These are phyloP conservation scores for Brettanomyces naardenensis DNA, from an alignment of 805 yeast species.

Conservation along the genomic window DNA sequence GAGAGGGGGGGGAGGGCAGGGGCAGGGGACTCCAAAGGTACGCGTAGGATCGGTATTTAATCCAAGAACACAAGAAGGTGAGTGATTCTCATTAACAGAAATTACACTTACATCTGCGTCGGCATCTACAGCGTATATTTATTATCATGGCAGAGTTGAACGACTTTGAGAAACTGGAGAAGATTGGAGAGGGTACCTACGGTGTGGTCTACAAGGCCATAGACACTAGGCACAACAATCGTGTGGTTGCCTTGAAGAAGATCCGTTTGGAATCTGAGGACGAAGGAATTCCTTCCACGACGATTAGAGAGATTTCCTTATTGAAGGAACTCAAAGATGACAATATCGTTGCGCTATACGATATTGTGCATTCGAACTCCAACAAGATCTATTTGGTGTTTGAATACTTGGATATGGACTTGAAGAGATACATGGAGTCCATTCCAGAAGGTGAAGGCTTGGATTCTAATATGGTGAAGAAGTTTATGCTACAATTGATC, in stretches of 20 bases:
- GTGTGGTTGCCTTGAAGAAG: slow-evolving; percentile 93
- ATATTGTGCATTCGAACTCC: slow-evolving; percentile 90
- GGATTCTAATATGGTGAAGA: slow-evolving; percentile 84
- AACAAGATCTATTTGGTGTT: slow-evolving; percentile 89
- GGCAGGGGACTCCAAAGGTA: too few relatives aligned
- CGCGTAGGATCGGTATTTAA: too few relatives aligned
- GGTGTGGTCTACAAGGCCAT: slow-evolving; percentile 97
- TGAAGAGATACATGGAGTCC: slow-evolving; percentile 94
- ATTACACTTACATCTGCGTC: too few relatives aligned
- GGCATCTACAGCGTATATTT: too few relatives aligned
- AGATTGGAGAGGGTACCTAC: slow-evolving; percentile 96
- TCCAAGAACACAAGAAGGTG: too few relatives aligned
- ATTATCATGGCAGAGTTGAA: slow-evolving; percentile 71
- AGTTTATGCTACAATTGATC: slow-evolving; percentile 86
- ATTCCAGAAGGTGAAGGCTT: slow-evolving; percentile 87
- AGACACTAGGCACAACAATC: slow-evolving; percentile 79
- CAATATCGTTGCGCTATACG: slow-evolving; percentile 83
- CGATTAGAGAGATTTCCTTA: slow-evolving; percentile 91
- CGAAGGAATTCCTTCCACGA: slow-evolving; percentile 98
- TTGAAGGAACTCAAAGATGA: slow-evolving; percentile 91
- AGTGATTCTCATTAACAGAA: too few relatives aligned
- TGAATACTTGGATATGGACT: slow-evolving; percentile 89
- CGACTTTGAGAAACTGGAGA: slow-evolving; percentile 89
- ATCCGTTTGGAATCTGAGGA: slow-evolving; percentile 93
- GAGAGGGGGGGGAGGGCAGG: too few relatives aligned